Percentiles rank a stretch among this genome's conserved stretches.
These are phyloP conservation scores for Golubevia pallescens DNA, from an alignment of 1,284 basidiomycete genomes.

Conservation along the genomic window DNA sequence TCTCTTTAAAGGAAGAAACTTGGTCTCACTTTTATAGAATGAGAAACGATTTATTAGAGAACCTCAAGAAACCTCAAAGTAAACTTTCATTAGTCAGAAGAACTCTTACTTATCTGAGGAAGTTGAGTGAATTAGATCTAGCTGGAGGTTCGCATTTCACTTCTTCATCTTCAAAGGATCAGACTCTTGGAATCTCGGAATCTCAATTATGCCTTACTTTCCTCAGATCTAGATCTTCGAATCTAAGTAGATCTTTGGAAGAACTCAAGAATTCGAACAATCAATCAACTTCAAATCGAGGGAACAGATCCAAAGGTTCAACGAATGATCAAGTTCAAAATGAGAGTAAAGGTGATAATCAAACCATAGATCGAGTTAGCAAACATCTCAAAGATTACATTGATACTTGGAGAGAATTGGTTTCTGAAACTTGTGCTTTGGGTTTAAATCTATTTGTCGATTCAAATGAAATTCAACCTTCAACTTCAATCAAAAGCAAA, in stretches of 20 bases:
- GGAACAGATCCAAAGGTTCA: too few relatives aligned
- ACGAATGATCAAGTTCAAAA: too few relatives aligned
- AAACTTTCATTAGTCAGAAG: constrained; percentile 25
- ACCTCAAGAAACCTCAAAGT: constrained; percentile 17
- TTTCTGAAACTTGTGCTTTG: constrained; percentile 24
- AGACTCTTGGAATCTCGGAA: constrained; percentile 17
- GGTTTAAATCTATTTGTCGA: constrained; percentile 23
- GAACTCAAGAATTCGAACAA: too few relatives aligned
- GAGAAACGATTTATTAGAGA: constrained; percentile 23
- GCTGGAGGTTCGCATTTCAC: too few relatives aligned
- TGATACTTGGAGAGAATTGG: constrained; percentile 25
- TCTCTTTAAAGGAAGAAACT: constrained; percentile 25
- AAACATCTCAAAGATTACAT: constrained; percentile 12
- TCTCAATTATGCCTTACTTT: constrained; percentile 29
- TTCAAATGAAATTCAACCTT: not conserved
- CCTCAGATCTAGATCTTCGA: constrained; percentile 23
- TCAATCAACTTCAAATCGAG: too few relatives aligned
- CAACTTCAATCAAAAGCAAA: too few relatives aligned
- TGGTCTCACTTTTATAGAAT: constrained; percentile 21
- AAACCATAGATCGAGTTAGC: too few relatives aligned
- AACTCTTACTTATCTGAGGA: constrained; percentile 15
- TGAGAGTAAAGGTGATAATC: too few relatives aligned
- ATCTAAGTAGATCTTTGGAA: constrained; percentile 14
- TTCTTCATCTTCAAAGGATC: not conserved
- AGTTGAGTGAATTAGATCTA: constrained; percentile 13